Base-by-base conservation (phyloP, 148 eudicot species). In the Diospyros kaki region DNA sequence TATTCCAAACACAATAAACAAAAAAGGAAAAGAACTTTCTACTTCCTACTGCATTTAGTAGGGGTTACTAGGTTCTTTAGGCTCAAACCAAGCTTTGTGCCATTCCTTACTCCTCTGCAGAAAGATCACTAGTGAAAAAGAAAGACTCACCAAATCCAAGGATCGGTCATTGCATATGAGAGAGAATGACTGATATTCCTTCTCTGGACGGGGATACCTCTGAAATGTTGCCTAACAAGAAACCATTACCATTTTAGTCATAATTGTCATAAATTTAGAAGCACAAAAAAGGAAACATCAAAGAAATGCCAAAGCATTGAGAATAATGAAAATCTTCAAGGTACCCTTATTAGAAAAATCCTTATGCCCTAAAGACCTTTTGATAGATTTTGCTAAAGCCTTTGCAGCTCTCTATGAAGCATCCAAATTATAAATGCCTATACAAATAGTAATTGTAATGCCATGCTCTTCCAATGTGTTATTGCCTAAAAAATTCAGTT, bases 181-280 rank as follows among this genome's bases (percentile, higher is more conserved):
- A 72, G 98, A 94, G 81, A 94, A 94, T 65, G 98, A 94, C 73
- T 91, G 98, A 81, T 94, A 91, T 80, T 94, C 98, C 85, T 91
- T 94, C 76, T 94, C 97, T 54, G 97, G 97, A 38, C 98, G 88
- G 63, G 98, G 98, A 84, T 91, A 91, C 79, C 97, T 88, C 87
- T 94, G 90, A 72, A 94, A 94, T 79, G 86, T 83, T 73, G 86
- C 82, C 98, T 94, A 93, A 68, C 44, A 50, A 59, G 62, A 78
- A 68, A 56, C 60, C 7, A 54, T 39, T 10, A 6, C 52, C 44
- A 69, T 58, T 17, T 71, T 45, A 54, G 58, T 9, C 18, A 7
- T 15, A 45, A 66, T 14, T 41, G 38, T 50, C 12, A n/a, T 73
- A 17, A 12, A 70, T 46, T 73, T 39, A 60, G 67, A 12, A 72